A percentile compares a stretch with the other conserved stretches of the same genome.
phyloP scores from a whole-genome alignment of 345 rosid genomes.

The Salix brachista region DNA sequence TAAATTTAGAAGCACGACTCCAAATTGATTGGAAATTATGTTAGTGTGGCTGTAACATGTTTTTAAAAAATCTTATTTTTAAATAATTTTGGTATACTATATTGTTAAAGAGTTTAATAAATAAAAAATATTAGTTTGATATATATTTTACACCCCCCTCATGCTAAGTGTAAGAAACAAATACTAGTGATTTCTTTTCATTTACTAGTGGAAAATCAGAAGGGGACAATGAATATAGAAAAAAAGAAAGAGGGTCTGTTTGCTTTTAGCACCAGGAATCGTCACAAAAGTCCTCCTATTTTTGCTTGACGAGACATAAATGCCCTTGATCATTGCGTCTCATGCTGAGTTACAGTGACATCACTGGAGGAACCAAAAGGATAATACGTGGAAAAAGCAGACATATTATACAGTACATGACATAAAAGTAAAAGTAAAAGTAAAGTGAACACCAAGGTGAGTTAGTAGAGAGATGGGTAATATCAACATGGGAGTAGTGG shows the following conservation, averaged over 20 bases:
- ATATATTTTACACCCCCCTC: too few species aligned
- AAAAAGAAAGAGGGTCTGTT: not conserved
- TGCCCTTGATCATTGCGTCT: not conserved
- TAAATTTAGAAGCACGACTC: too few species aligned
- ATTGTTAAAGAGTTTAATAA: too few species aligned
- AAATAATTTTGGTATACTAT: not conserved
- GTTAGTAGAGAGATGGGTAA: too few species aligned
- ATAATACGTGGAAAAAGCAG: conserved; percentile 1
- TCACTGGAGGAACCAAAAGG: not conserved
- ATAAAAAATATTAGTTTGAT: too few species aligned
- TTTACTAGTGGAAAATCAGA: not conserved
- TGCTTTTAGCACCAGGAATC: not conserved
- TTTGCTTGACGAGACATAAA: not conserved
- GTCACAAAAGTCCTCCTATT: not conserved
- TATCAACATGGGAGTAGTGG: not conserved
- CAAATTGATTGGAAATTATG: not conserved
- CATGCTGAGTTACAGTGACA: conserved; percentile 19
- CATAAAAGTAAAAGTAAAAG: not conserved
- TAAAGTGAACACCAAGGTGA: too few species aligned
- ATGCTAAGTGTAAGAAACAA: too few species aligned
- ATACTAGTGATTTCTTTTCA: not conserved
- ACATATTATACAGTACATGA: not conserved
- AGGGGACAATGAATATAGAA: not conserved
- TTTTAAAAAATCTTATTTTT: too few species aligned
- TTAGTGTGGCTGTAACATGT: too few species aligned